Evolutionary conservation across 2,329 filamentous ascomycete genomes (phyloP).

Genomic region (Penicillium sp.): DNA sequence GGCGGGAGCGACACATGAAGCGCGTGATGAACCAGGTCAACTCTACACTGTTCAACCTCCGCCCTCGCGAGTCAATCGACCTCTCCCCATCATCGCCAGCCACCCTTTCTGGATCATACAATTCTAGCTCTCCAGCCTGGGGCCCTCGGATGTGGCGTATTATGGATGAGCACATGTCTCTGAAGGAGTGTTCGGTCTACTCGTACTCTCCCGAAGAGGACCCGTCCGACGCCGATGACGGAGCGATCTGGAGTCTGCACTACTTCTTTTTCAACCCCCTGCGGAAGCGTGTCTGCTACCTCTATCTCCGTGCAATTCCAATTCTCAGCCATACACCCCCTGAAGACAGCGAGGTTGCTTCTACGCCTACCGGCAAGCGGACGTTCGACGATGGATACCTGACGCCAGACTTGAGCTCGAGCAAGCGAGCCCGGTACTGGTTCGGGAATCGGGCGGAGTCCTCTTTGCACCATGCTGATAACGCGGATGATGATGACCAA

Average conservation of each 20-base stretch:
- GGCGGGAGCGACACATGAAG: slow-evolving; percentile 78
- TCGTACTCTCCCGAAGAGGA: slow-evolving; percentile 88
- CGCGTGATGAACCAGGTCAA: slow-evolving; percentile 87
- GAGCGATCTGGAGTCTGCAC: slow-evolving; percentile 91
- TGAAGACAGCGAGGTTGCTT: slow-evolving; percentile 47
- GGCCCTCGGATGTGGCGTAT: slow-evolving; percentile 89
- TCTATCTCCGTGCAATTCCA: slow-evolving; percentile 87
- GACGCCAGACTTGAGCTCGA: slow-evolving; percentile 63
- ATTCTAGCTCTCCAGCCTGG: slow-evolving; percentile 68
- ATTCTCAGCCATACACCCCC: slow-evolving; percentile 71
- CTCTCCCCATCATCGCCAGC: slow-evolving; percentile 49
- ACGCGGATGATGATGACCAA: slow-evolving; percentile 51
- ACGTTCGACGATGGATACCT: slow-evolving; percentile 56
- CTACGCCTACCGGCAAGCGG: slow-evolving; percentile 52
- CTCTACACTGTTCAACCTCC: slow-evolving; percentile 83
- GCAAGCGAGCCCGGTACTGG: slow-evolving; percentile 88
- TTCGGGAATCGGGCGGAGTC: slow-evolving; percentile 69
- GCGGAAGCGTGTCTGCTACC: slow-evolving; percentile 89
- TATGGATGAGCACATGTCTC: slow-evolving; percentile 92
- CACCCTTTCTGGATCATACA: slow-evolving; percentile 55
- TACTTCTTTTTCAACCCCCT: slow-evolving; percentile 98
- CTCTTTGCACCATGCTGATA: slow-evolving; percentile 50
- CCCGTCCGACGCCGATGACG: slow-evolving; percentile 90
- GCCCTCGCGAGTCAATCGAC: slow-evolving; percentile 62
- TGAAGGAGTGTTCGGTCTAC: slow-evolving; percentile 88